These are phyloP conservation scores for Orbilia ellipsospora DNA, from an alignment of 2,329 filamentous ascomycete species.

Conservation along the genomic window DNA sequence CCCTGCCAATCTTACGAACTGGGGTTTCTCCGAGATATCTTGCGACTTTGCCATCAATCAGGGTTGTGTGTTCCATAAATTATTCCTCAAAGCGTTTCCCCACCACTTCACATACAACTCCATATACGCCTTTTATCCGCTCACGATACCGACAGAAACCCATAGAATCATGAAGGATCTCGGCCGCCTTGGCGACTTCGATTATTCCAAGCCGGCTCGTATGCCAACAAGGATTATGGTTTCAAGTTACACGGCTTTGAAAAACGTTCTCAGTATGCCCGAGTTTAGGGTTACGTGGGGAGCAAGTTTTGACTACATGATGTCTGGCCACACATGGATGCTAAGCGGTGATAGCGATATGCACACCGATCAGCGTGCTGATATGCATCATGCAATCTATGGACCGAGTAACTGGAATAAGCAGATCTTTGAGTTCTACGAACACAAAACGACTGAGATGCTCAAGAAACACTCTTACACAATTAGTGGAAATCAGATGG, in stretches of 20 bases:
- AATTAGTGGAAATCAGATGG: slow-evolving; percentile 70
- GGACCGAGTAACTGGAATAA: slow-evolving; percentile 70
- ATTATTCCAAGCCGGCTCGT: slow-evolving; percentile 71
- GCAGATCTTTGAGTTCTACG: slow-evolving; percentile 75
- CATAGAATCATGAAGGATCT: slow-evolving; percentile 76
- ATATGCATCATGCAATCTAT: slow-evolving; percentile 71
- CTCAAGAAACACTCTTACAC: slow-evolving; percentile 74
- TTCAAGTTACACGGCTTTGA: slow-evolving; percentile 71
- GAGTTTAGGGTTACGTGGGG: slow-evolving; percentile 75
- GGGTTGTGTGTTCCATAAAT: slow-evolving; percentile 85
- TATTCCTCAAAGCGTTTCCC: slow-evolving; percentile 82
- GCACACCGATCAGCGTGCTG: slow-evolving; percentile 67
- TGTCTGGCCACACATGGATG: slow-evolving; percentile 70
- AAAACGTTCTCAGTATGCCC: slow-evolving; percentile 71
- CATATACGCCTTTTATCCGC: slow-evolving; percentile 82
- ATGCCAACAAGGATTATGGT: slow-evolving; percentile 69
- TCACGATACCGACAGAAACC: slow-evolving; percentile 78
- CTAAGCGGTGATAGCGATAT: slow-evolving; percentile 67
- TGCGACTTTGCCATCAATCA: slow-evolving; percentile 80
- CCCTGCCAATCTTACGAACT: slow-evolving; percentile 80
- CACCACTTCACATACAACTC: slow-evolving; percentile 81
- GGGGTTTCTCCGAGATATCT: slow-evolving; percentile 80
- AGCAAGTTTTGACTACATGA: slow-evolving; percentile 72
- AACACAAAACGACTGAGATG: slow-evolving; percentile 71
- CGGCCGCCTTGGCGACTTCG: slow-evolving; percentile 75